Conservation (phyloP, 305 asterid genomes). For the Petunia hybrid region DNA sequence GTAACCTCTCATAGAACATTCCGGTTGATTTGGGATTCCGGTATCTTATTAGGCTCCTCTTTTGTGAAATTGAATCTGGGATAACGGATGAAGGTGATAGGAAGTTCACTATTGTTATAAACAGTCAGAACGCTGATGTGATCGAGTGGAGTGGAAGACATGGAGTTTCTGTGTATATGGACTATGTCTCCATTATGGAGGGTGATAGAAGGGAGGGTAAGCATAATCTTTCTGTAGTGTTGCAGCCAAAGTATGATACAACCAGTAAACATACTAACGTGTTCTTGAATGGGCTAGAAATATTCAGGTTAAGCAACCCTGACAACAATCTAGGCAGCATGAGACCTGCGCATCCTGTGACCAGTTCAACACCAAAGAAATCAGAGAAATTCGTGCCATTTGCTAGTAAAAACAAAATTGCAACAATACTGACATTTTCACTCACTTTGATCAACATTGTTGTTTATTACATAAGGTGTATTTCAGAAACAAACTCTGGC, state of each 20-base stretch:
- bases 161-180: constrained; percentile 49
- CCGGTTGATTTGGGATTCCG: constrained; percentile 72
- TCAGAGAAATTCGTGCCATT: constrained; percentile 31
- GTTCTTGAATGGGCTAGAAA: constrained; percentile 62
- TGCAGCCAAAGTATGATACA: constrained; percentile 46
- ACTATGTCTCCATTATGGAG: constrained; percentile 58
- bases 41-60: constrained; percentile 74
- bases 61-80: constrained; percentile 44
- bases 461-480: constrained; percentile 50
- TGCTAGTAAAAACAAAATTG: constrained; percentile 41
- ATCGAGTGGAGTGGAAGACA: constrained; percentile 43
- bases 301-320: constrained; percentile 76
- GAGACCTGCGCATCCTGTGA: constrained; percentile 32
- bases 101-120: constrained; percentile 48
- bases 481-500: constrained; percentile 46
- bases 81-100: constrained; percentile 33
- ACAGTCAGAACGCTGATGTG: constrained; percentile 61
- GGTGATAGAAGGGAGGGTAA: constrained; percentile 51
- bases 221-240: constrained; percentile 44
- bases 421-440: constrained; percentile 43
- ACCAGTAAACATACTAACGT: constrained; percentile 35
- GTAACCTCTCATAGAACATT: constrained; percentile 57
- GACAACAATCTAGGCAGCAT: constrained; percentile 65
- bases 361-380: constrained; percentile 33
- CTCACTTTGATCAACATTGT: constrained; percentile 54